A percentile compares a stretch with the other conserved stretches of the same genome.
These are phyloP conservation scores for Entomortierella beljakovae DNA, from an alignment of 192 early-diverging fungal genomes.

Conservation along the genomic window DNA sequence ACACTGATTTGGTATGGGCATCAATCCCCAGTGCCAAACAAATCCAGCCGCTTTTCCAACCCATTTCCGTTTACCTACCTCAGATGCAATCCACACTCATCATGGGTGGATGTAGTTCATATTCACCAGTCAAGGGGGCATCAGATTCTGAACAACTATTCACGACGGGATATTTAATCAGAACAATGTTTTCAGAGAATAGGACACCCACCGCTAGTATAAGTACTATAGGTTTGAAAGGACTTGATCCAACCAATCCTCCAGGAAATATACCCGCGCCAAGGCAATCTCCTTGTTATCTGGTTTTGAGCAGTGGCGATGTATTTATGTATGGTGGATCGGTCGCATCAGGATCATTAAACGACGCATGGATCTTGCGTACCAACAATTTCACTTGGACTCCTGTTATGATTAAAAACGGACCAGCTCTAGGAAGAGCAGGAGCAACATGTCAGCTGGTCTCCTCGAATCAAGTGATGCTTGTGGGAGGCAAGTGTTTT, in stretches of 20 bases:
- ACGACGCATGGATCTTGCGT: constrained; percentile 22
- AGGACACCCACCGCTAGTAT: neutral
- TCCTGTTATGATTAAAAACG: neutral
- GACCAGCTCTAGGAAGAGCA: constrained; percentile 7
- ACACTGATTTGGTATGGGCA: neutral
- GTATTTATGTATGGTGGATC: constrained; percentile 42
- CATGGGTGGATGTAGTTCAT: constrained; percentile 10
- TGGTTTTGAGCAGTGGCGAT: constrained; percentile 12
- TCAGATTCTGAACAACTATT: neutral
- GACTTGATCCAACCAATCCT: neutral
- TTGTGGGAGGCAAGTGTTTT: constrained; percentile 21
- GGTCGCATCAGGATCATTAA: neutral
- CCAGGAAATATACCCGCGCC: neutral
- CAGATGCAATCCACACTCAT: neutral
- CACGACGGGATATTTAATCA: neutral
- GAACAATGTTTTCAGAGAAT: neutral
- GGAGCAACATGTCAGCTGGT: constrained; percentile 24
- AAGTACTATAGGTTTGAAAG: neutral
- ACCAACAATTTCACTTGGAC: constrained; percentile 7
- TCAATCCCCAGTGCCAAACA: neutral
- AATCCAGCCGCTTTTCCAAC: neutral
- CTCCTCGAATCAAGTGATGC: constrained; percentile 14
- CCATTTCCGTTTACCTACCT: neutral
- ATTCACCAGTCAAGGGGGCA: neutral
- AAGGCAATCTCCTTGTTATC: constrained; percentile 18